Percentiles rank a stretch among this genome's conserved stretches.
Conservation (phyloP, 2,329 filamentous ascomycete genomes). For the Beauveria sp. region DNA sequence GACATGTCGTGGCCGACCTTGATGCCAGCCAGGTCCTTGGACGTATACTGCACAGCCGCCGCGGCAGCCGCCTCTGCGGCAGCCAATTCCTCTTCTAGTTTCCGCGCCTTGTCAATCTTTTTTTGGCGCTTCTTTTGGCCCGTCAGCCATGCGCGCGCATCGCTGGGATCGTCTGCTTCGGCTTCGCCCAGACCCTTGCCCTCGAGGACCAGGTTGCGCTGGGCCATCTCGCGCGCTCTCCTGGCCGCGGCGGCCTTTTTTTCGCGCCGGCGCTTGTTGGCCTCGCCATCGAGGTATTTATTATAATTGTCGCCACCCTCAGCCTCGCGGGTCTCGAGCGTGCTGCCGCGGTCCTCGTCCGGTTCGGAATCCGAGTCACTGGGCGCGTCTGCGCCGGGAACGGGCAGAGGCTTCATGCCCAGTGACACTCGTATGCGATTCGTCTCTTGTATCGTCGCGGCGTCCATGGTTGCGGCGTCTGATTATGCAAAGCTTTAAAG, state of each 20-base stretch:
- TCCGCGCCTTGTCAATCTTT: slow-evolving; percentile 72
- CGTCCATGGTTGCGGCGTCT: slow-evolving; percentile 40
- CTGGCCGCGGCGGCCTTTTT: slow-evolving; percentile 76
- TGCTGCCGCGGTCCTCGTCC: slow-evolving; percentile 67
- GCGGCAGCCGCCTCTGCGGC: slow-evolving; percentile 62
- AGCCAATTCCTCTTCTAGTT: slow-evolving; percentile 66
- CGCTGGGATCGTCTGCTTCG: slow-evolving; percentile 56
- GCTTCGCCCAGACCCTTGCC: slow-evolving; percentile 78
- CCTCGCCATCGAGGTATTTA: slow-evolving; percentile 60
- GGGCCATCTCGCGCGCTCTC: slow-evolving; percentile 77
- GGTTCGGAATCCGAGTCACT: slow-evolving; percentile 44
- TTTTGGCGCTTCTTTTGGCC: slow-evolving; percentile 90
- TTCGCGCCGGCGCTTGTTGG: slow-evolving; percentile 69
- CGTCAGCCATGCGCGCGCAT: slow-evolving; percentile 80
- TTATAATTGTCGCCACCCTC: slow-evolving; percentile 66
- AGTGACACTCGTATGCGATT: slow-evolving; percentile 86
- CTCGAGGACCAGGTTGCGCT: slow-evolving; percentile 66
- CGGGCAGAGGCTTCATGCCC: slow-evolving; percentile 82
- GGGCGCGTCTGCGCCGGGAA: slow-evolving; percentile 53
- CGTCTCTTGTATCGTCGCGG: slow-evolving; percentile 80
- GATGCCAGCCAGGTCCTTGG: slow-evolving; percentile 79
- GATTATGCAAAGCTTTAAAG: background rate
- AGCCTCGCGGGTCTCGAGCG: slow-evolving; percentile 72
- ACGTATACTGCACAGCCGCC: slow-evolving; percentile 64
- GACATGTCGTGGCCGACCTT: slow-evolving; percentile 84